Evolutionary conservation across 108 stramenopile species (phyloP).

Genomic region (Cyclostephanos tholiformis): DNA sequence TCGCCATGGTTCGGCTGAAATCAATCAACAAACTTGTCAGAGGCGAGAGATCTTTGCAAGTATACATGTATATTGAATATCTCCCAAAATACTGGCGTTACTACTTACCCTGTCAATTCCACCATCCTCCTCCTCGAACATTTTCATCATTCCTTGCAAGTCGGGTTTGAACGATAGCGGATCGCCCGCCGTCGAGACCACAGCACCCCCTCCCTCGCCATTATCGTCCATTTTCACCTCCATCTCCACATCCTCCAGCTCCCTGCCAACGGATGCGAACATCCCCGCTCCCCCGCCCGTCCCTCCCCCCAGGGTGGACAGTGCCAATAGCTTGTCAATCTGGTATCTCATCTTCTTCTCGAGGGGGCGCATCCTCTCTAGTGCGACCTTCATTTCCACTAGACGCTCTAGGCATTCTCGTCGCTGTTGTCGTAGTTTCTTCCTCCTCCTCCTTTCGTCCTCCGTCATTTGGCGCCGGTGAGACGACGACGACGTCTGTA

Average conservation of each 20-base stretch:
- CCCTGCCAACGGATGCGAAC: conserved; percentile 38
- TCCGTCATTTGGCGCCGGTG: neutral
- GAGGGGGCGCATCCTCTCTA: conserved; percentile 82
- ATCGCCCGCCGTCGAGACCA: conserved; percentile 38
- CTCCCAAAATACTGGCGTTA: neutral
- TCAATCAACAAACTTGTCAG: neutral
- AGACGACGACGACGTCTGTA: conserved; percentile 21
- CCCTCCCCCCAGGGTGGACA: conserved; percentile 37
- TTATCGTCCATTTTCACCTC: conserved; percentile 27
- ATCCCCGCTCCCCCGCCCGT: conserved; percentile 22
- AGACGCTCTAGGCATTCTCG: conserved; percentile 56
- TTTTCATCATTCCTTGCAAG: conserved; percentile 45
- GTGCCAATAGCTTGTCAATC: conserved; percentile 77
- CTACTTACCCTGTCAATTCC: neutral
- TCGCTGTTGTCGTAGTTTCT: conserved; percentile 1
- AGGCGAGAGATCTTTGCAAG: too few relatives aligned
- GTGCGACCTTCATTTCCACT: conserved; percentile 70
- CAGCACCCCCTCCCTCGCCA: neutral
- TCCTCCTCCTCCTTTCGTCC: neutral
- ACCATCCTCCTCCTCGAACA: conserved; percentile 53
- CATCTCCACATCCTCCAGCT: conserved; percentile 41
- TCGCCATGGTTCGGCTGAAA: neutral
- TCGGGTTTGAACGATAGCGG: conserved; percentile 49
- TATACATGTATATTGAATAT: neutral
- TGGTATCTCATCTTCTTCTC: conserved; percentile 88